phyloP scores from a whole-genome alignment of 805 yeast species.

The Teunomyces cretensis region DNA sequence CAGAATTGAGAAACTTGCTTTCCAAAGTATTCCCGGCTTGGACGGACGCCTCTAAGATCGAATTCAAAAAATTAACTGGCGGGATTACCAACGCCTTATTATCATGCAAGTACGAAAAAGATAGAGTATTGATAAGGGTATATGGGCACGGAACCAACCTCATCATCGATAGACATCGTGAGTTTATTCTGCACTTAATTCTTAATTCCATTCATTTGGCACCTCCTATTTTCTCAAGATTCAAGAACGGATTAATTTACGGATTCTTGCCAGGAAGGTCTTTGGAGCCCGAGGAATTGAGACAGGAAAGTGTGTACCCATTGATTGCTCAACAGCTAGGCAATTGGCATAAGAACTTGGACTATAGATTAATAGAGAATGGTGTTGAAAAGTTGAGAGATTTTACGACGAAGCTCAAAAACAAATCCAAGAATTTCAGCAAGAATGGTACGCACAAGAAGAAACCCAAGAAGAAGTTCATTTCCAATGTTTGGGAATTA shows the following conservation, averaged over 20 bases:
- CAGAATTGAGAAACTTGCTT: conserved; percentile 40
- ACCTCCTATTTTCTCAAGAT: conserved; percentile 65
- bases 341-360: conserved; percentile 61
- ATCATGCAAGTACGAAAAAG: conserved; percentile 40
- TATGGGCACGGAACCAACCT: conserved; percentile 73
- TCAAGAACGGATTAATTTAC: conserved; percentile 71
- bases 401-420: conserved; percentile 19
- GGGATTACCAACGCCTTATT: conserved; percentile 65
- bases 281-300: conserved; percentile 53
- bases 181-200: conserved; percentile 66
- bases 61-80: conserved; percentile 51
- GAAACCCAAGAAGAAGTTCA: conserved; percentile 24
- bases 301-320: conserved; percentile 47
- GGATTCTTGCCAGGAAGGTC: conserved; percentile 69
- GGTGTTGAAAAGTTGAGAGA: conserved; percentile 42
- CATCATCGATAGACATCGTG: conserved; percentile 73
- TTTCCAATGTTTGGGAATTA: conserved; percentile 57
- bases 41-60: conserved; percentile 25
- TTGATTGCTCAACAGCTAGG: conserved; percentile 67
- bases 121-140: conserved; percentile 58
- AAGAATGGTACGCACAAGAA: conserved; percentile 11
- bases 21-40: conserved; percentile 48
- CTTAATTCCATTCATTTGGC: conserved; percentile 62
- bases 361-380: conserved; percentile 45
- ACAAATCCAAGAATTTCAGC: neutral